Conservation (phyloP, 352 stramenopile species). For the Blastocystis sp. region DNA sequence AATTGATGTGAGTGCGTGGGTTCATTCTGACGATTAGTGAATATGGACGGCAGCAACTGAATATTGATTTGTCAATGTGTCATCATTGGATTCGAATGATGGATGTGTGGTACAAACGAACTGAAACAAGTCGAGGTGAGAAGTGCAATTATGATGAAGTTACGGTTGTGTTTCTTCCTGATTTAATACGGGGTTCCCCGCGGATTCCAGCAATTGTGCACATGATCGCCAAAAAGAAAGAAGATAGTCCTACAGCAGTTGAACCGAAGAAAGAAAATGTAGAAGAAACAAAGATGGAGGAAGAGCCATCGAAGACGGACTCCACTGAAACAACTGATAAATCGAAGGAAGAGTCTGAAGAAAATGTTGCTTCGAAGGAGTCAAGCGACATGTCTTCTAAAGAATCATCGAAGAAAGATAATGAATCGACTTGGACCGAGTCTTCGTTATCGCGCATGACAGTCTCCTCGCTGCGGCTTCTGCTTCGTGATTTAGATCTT, state of each 20-base stretch:
- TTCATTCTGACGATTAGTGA: neutral
- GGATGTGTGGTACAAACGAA: constrained; percentile 42
- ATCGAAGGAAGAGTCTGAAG: neutral
- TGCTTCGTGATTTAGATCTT: neutral
- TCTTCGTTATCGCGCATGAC: neutral
- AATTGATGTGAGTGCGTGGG: neutral
- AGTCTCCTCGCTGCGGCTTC: neutral
- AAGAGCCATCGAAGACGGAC: neutral
- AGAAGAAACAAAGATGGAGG: neutral
- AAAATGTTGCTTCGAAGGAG: neutral
- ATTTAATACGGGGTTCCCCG: neutral
- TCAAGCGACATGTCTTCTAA: too few species aligned
- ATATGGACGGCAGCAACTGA: neutral
- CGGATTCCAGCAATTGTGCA: neutral
- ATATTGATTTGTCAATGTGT: constrained; percentile 19
- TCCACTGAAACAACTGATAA: neutral
- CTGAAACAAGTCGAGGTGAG: neutral
- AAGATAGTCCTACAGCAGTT: neutral
- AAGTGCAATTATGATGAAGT: constrained; percentile 50
- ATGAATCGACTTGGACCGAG: neutral
- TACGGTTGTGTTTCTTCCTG: constrained; percentile 33
- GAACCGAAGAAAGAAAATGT: neutral
- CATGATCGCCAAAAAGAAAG: neutral
- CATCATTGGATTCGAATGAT: constrained; percentile 47
- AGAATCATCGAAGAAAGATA: neutral